These are phyloP conservation scores for Amoeboradix gromovi DNA, from an alignment of 371 early-diverging fungal genomes.

Conservation along the genomic window DNA sequence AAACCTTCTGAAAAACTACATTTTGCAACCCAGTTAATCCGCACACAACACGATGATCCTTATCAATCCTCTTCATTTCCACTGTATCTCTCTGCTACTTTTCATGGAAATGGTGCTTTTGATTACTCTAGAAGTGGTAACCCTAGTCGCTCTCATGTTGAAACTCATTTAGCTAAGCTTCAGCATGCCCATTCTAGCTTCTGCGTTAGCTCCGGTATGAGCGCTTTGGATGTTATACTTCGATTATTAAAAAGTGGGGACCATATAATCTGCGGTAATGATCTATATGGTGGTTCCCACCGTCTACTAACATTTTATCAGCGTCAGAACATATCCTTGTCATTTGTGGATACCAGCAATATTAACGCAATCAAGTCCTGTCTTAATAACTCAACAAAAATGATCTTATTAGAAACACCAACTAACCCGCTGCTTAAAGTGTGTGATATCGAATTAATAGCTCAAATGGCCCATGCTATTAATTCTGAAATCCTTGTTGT, in stretches of 20 bases:
- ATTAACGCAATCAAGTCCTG: constrained; percentile 30
- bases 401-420: constrained; percentile 39
- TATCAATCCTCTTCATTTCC: no score
- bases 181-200: constrained; percentile 52
- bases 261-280: constrained; percentile 73
- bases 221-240: not conserved
- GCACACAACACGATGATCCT: no score
- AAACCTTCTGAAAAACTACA: no score
- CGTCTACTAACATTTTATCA: constrained; percentile 85
- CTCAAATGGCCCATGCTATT: constrained; percentile 32
- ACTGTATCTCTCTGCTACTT: no score
- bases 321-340: constrained; percentile 43
- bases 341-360: constrained; percentile 59
- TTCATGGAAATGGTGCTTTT: no score
- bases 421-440: constrained; percentile 83
- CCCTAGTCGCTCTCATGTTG: constrained; percentile 66
- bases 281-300: constrained; percentile 89
- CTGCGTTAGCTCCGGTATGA: not conserved
- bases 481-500: constrained; percentile 29
- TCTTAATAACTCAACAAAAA: constrained; percentile 39
- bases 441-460: constrained; percentile 61
- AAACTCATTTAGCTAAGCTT: constrained; percentile 60
- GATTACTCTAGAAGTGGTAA: constrained; percentile 88
- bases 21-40: no score
- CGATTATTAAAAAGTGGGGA: constrained; percentile 23